Evolutionary conservation across 257 asterid genomes (phyloP).

Genomic region (Nicotiana undulata): DNA sequence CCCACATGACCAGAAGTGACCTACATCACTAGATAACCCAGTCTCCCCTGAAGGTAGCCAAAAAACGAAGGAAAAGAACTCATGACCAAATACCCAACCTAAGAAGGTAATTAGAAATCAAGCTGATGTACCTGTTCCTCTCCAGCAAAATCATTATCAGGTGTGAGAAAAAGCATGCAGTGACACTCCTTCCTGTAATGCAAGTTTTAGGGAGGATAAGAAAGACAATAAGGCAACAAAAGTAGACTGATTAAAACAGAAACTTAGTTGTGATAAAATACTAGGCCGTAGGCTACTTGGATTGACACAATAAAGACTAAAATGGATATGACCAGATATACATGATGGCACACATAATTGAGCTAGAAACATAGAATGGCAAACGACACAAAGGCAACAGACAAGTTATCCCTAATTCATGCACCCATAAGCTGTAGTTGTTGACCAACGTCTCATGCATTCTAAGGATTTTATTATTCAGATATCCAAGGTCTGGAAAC

Average conservation of each 20-base stretch:
- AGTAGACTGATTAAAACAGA: not conserved
- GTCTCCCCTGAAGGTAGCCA: not conserved
- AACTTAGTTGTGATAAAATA: not conserved
- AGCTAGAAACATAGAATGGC: not conserved
- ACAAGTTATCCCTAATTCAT: not conserved
- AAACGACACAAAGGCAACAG: not conserved
- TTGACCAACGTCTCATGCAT: not conserved
- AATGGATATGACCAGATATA: not conserved
- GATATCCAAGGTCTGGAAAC: not conserved
- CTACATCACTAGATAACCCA: not conserved
- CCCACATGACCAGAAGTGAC: not conserved
- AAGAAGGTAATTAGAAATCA: not conserved
- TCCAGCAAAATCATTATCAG: slow-evolving; percentile 92
- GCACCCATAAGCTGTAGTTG: not conserved
- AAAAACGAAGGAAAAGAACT: not conserved
- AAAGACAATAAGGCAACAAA: not conserved
- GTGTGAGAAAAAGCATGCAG: slow-evolving; percentile 90
- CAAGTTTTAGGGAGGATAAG: not conserved
- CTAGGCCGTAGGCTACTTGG: not conserved
- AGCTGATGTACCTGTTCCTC: slow-evolving; percentile 62
- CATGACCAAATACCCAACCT: not conserved
- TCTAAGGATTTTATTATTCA: not conserved
- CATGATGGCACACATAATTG: not conserved
- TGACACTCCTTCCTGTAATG: slow-evolving; percentile 80
- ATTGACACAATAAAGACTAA: not conserved